phyloP scores from a whole-genome alignment of 371 early-diverging fungal species.

The Lichtheimia ramosa region DNA sequence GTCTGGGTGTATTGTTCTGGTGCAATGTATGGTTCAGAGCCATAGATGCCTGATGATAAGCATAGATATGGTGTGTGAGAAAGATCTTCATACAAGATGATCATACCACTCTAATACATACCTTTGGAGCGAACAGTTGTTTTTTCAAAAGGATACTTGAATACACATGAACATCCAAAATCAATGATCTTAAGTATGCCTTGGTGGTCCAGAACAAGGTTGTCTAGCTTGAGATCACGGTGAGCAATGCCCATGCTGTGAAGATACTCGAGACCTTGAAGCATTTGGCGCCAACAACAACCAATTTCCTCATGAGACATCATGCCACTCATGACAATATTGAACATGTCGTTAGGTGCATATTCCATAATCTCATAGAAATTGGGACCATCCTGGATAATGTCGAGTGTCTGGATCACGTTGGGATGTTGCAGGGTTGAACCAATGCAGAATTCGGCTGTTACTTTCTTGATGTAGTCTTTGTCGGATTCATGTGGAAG shows the following conservation, averaged over 20 bases:
- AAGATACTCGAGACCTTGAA: conserved; percentile 72
- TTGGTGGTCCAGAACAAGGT: conserved; percentile 68
- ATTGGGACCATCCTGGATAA: conserved; percentile 62
- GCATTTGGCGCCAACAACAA: conserved; percentile 76
- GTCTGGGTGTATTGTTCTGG: conserved; percentile 79
- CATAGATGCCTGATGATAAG: conserved; percentile 63
- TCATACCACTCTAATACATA: conserved; percentile 10
- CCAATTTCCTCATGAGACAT: conserved; percentile 67
- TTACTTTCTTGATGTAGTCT: conserved; percentile 82
- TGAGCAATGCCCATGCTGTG: conserved; percentile 83
- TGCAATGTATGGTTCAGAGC: conserved; percentile 91
- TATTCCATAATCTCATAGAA: conserved; percentile 83
- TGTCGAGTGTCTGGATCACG: conserved; percentile 85
- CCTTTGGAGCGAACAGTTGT: conserved; percentile 57
- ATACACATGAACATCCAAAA: conserved; percentile 88
- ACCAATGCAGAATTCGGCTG: conserved; percentile 84
- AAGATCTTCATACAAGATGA: not conserved
- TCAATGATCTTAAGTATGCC: conserved; percentile 89
- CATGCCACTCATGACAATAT: conserved; percentile 68
- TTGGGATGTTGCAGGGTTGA: conserved; percentile 80
- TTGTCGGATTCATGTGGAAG: conserved; percentile 66
- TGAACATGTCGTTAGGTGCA: conserved; percentile 78
- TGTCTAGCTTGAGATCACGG: conserved; percentile 88
- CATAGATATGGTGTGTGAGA: too few species aligned
- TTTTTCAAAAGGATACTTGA: conserved; percentile 67